A percentile compares a stretch with the other conserved stretches of the same genome.
phyloP scores from a whole-genome alignment of 2,329 filamentous ascomycete species.

The Aspergillus intermedius region DNA sequence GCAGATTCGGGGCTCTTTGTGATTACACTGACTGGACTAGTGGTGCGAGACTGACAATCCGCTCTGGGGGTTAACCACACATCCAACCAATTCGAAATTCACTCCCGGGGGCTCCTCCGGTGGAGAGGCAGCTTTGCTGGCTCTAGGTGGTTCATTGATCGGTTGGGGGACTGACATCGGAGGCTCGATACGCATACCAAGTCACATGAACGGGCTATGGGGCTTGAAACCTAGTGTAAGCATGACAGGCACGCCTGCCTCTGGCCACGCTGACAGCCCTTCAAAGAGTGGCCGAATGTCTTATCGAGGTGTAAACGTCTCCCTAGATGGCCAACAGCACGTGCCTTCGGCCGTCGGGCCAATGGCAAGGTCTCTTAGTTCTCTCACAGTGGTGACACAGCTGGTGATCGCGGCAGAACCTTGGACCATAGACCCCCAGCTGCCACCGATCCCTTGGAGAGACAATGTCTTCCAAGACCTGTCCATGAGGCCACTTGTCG shows the following conservation, averaged over 20 bases:
- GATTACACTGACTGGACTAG: background rate
- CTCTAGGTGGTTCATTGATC: background rate
- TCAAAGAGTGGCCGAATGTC: background rate
- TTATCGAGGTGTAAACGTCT: background rate
- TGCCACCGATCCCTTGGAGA: conserved; percentile 1
- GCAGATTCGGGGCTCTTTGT: background rate
- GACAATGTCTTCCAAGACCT: background rate
- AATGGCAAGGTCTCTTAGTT: background rate
- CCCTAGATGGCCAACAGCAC: background rate
- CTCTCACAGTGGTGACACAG: background rate
- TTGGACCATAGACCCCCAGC: conserved; percentile 1
- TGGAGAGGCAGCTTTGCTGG: conserved; percentile 1
- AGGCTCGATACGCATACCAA: conserved; percentile 1
- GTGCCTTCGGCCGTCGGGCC: background rate
- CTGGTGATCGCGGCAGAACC: background rate
- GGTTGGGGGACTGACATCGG: conserved; percentile 4
- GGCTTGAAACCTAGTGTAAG: background rate
- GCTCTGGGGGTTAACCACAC: conserved; percentile 1
- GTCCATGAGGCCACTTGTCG: background rate
- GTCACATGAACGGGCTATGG: conserved; percentile 1
- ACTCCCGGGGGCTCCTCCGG: conserved; percentile 3
- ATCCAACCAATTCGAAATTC: background rate
- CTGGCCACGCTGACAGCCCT: background rate
- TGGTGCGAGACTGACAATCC: conserved; percentile 3
- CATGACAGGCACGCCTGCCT: background rate